phyloP scores from a whole-genome alignment of 169 alveolate genomes.

The Theileria orientalis region DNA sequence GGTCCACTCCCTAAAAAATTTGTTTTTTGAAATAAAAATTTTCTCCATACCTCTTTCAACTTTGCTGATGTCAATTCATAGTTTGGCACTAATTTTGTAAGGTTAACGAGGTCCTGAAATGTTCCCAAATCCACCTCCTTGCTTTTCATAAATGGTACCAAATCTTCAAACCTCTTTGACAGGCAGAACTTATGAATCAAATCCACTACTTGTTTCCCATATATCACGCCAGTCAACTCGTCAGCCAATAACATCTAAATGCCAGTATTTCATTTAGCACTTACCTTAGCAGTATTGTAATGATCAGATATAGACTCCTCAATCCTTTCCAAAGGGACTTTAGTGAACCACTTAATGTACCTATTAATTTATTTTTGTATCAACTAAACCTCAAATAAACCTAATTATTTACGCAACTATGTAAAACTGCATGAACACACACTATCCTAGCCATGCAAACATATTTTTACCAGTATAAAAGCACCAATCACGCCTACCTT shows the following conservation, averaged over 20 bases:
- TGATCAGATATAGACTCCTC: slow-evolving; percentile 28
- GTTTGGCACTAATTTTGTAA: slow-evolving; percentile 27
- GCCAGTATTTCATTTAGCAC: neutral
- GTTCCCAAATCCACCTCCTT: slow-evolving; percentile 4
- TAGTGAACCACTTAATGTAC: slow-evolving; percentile 55
- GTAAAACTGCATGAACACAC: neutral
- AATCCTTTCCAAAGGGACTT: slow-evolving; percentile 29
- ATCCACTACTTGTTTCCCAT: slow-evolving; percentile 35
- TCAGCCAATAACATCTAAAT: slow-evolving; percentile 50
- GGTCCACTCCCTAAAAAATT: slow-evolving; percentile 24
- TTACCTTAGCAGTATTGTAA: slow-evolving; percentile 46
- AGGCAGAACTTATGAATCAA: slow-evolving; percentile 51
- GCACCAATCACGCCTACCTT: too few species aligned
- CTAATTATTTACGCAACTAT: neutral
- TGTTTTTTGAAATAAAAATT: neutral
- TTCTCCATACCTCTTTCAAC: neutral
- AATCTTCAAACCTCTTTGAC: neutral
- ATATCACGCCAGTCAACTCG: slow-evolving; percentile 46
- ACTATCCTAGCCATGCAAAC: neutral
- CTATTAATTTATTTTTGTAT: neutral
- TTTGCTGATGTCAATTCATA: slow-evolving; percentile 1
- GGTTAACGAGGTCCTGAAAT: slow-evolving; percentile 20
- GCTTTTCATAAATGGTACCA: neutral
- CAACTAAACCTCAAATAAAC: too few species aligned
- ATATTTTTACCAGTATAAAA: too few species aligned